These are phyloP conservation scores for Agaricus sinodeliciosus DNA, from an alignment of 768 basidiomycete species.

Conservation along the genomic window DNA sequence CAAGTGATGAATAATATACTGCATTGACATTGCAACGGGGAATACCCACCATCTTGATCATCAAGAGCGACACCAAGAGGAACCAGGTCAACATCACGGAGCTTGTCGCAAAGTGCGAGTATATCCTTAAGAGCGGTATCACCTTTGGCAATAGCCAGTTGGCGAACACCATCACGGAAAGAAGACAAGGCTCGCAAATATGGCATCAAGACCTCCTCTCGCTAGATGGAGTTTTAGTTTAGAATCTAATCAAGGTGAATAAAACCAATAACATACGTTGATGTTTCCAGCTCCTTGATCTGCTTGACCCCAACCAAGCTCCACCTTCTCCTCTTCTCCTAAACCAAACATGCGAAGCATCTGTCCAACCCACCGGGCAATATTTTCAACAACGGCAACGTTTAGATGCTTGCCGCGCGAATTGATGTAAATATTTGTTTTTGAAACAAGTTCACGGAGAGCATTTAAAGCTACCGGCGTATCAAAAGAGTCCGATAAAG, in stretches of 20 bases:
- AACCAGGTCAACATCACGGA: conserved; percentile 85
- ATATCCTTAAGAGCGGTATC: conserved; percentile 71
- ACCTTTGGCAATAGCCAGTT: conserved; percentile 67
- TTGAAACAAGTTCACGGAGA: conserved; percentile 75
- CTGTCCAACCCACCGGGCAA: conserved; percentile 61
- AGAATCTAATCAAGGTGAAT: not conserved
- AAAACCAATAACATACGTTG: conserved; percentile 37
- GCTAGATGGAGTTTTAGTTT: conserved; percentile 34
- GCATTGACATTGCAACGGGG: not conserved
- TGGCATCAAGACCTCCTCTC: conserved; percentile 82
- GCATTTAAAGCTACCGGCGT: conserved; percentile 77
- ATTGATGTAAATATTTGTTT: conserved; percentile 85
- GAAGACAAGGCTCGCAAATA: conserved; percentile 79
- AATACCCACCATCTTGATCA: conserved; percentile 79
- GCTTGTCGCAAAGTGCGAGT: conserved; percentile 77
- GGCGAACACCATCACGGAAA: conserved; percentile 88
- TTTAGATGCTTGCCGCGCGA: conserved; percentile 52
- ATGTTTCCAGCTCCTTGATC: conserved; percentile 35
- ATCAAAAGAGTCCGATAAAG: conserved; percentile 96
- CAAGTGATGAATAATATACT: conserved; percentile 6
- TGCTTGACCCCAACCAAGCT: conserved; percentile 85
- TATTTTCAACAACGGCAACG: conserved; percentile 54
- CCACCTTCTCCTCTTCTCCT: conserved; percentile 56
- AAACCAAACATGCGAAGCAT: conserved; percentile 80
- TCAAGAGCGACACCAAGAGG: conserved; percentile 95